phyloP scores from a whole-genome alignment of 352 stramenopile species.

The Pythium phragmitis region DNA sequence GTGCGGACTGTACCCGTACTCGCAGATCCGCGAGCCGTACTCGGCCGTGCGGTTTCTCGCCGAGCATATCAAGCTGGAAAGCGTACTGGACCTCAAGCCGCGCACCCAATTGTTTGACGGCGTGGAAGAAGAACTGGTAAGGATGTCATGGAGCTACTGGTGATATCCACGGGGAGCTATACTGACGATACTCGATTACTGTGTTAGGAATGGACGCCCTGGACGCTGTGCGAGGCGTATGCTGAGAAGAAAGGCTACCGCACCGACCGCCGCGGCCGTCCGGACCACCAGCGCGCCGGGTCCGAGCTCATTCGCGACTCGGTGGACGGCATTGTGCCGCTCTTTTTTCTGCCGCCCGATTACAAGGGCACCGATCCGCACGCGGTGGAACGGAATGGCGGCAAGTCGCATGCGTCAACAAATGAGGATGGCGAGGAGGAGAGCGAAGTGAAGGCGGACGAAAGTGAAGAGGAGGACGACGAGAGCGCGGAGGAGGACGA shows the following conservation, averaged over 20 bases:
- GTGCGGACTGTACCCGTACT: constrained; percentile 80
- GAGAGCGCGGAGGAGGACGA: constrained; percentile 15
- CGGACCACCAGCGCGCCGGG: constrained; percentile 79
- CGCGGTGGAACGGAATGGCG: constrained; percentile 37
- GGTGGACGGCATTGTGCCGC: constrained; percentile 75
- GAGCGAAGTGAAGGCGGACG: constrained; percentile 14
- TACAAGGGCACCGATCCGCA: constrained; percentile 55
- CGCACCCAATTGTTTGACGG: constrained; percentile 72
- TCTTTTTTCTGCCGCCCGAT: constrained; percentile 79
- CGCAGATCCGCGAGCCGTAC: constrained; percentile 88
- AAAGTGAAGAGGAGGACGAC: neutral
- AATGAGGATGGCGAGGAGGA: constrained; percentile 21
- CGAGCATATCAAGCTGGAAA: constrained; percentile 71
- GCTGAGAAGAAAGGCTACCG: constrained; percentile 82
- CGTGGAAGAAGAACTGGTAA: constrained; percentile 73
- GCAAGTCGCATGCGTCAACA: constrained; percentile 5
- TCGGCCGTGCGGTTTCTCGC: constrained; percentile 84
- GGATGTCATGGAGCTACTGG: no score
- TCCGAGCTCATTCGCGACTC: constrained; percentile 81
- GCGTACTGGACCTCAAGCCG: constrained; percentile 68
- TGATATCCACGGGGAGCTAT: neutral
- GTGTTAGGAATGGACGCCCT: constrained; percentile 75
- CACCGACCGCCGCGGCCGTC: constrained; percentile 71
- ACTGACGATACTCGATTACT: neutral
- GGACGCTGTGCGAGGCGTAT: constrained; percentile 83